Evolutionary conservation across 1,284 basidiomycete species (phyloP).

Genomic region (Fomitopsis palustris): DNA sequence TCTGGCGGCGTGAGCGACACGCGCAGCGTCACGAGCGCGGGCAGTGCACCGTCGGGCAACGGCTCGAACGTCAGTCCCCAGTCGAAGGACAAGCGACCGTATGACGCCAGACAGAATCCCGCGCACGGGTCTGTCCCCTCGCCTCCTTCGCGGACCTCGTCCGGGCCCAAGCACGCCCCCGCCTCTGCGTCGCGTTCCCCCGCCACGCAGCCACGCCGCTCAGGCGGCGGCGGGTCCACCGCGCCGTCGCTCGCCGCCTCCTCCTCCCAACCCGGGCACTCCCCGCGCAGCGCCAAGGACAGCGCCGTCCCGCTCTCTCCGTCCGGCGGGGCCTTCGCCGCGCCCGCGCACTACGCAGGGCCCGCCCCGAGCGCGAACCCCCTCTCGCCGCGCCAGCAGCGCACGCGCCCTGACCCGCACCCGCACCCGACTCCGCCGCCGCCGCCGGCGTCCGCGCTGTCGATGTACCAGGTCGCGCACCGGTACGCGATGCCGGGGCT

Average conservation of each 20-base stretch:
- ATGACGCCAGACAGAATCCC: neutral
- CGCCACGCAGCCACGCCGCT: constrained; percentile 20
- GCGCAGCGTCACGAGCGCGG: constrained; percentile 49
- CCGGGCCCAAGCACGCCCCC: constrained; percentile 14
- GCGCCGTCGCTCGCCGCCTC: constrained; percentile 15
- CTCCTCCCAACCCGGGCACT: constrained; percentile 14
- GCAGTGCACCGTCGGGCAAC: constrained; percentile 33
- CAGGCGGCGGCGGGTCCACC: constrained; percentile 18
- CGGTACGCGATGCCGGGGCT: constrained; percentile 71
- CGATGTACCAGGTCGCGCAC: constrained; percentile 81
- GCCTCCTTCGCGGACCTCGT: constrained; percentile 4
- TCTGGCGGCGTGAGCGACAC: constrained; percentile 35
- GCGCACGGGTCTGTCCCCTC: neutral
- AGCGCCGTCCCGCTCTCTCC: constrained; percentile 37
- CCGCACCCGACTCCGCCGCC: constrained; percentile 65
- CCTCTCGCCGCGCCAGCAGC: constrained; percentile 43
- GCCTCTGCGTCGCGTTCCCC: constrained; percentile 15
- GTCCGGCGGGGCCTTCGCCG: constrained; percentile 14
- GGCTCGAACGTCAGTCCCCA: constrained; percentile 12
- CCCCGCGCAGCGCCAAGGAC: constrained; percentile 34
- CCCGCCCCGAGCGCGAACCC: constrained; percentile 12
- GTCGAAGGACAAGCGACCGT: constrained; percentile 19
- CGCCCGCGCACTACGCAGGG: constrained; percentile 36
- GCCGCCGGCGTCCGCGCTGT: constrained; percentile 66
- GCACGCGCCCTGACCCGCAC: constrained; percentile 62